Base-by-base conservation (phyloP, 768 basidiomycete genomes). In the Leccinum longicurvipes region DNA sequence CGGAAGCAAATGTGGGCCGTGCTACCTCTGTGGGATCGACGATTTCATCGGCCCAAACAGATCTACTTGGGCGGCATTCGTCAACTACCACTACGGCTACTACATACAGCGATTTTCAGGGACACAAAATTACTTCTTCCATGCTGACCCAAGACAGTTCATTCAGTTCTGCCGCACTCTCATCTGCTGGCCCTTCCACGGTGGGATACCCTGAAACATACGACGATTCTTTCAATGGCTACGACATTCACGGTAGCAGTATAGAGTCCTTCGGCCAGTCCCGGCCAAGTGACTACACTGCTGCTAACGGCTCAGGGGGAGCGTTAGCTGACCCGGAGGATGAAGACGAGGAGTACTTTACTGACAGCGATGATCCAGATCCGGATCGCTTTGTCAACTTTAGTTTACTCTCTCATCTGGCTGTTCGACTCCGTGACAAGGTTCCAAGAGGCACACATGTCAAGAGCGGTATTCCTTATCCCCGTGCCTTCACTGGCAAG, bases 401-500 rank as follows among this genome's bases (percentile, higher is more conserved):
- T 51, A 84, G 91, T 15, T 75, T 97, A 44, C 77, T 98, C 54
- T 89, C 86, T 29, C 89, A 99, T 68, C 82, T 97, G 47, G 94
- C 93, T 2, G 87, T 95, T 32, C 86, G 91, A 67, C 73, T 98
- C 54, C 81, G 89, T 53, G 95, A 98, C 73, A 89, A 91, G 67
- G 91, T 98, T 3, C 91, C 90, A 4, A 80, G 91, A 53, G 86
- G 85, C 7, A 84, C 82, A 7, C 95, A 97, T 63, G 89, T 92
- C 58, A 97, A 98, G 74, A 93, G 92, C 7, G 90, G 93, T 53
- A 91, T 98, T 41, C 89, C 91, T 3, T 96, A 96, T 69, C 89
- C 87, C 5, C 78, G 84, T 4, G 89, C 91, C 21, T 98, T 98
- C 63, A 98, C 96, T 3, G 96, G 96, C 6, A 91, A 91, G 65